These are phyloP conservation scores for Ceriops decandra DNA, from an alignment of 345 rosid genomes.

Conservation along the genomic window DNA sequence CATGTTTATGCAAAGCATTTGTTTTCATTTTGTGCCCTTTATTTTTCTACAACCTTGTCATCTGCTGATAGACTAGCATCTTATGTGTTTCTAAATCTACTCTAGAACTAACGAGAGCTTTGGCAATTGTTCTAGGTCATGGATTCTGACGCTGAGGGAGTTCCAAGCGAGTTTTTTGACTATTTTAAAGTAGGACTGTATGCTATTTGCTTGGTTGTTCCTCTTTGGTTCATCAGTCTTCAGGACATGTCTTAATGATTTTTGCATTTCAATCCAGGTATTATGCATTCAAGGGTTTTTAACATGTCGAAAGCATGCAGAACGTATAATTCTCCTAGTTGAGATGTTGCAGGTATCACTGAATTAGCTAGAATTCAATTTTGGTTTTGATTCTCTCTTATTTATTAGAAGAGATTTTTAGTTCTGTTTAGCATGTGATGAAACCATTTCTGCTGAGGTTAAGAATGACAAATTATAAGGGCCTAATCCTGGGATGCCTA, in stretches of 20 bases:
- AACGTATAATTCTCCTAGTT: constrained; percentile 88
- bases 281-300: constrained; percentile 97
- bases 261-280: constrained; percentile 46
- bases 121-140: constrained; percentile 57
- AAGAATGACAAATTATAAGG: too few relatives aligned
- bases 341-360: constrained; percentile 95
- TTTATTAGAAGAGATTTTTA: neutral
- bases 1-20: neutral
- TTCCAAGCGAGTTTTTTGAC: constrained; percentile 99
- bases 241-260: neutral
- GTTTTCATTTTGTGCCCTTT: neutral
- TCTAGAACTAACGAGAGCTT: constrained; percentile 7
- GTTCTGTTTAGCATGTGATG: too few relatives aligned
- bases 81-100: constrained; percentile 11
- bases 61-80: constrained; percentile 7
- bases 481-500: too few relatives aligned
- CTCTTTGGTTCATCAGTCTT: constrained; percentile 2
- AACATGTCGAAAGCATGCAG: constrained; percentile 96
- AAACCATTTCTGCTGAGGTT: too few relatives aligned
- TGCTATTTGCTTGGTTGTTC: constrained; percentile 1
- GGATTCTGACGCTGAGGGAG: constrained; percentile 99
- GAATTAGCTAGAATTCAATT: neutral
- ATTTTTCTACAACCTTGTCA: neutral
- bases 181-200: constrained; percentile 74
- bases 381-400: neutral